Percentiles rank a stretch among this genome's conserved stretches.
These are phyloP conservation scores for Suillus americanus DNA, from an alignment of 768 basidiomycete species.

Conservation along the genomic window DNA sequence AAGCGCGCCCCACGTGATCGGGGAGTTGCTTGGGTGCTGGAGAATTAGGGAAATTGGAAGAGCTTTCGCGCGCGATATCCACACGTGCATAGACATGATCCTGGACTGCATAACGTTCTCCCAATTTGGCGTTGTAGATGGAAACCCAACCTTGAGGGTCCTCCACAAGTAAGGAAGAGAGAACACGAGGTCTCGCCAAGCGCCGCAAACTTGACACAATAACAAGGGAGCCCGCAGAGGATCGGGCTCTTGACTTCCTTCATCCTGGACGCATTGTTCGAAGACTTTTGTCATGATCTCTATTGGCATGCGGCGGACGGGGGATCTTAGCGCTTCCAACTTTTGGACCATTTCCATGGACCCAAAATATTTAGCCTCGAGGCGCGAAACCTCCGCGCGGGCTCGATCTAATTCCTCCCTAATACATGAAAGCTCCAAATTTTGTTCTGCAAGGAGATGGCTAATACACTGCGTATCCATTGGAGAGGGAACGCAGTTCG, in stretches of 20 bases:
- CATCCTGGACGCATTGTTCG: constrained; percentile 20
- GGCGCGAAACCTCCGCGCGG: constrained; percentile 17
- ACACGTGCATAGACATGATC: constrained; percentile 26
- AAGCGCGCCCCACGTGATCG: constrained; percentile 26
- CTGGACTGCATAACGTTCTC: constrained; percentile 26
- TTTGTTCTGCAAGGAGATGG: constrained; percentile 19
- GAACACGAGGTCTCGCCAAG: constrained; percentile 30
- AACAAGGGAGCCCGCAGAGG: constrained; percentile 22
- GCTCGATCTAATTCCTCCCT: constrained; percentile 20
- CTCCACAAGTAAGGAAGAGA: constrained; percentile 28
- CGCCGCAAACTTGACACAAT: constrained; percentile 29
- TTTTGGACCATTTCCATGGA: constrained; percentile 19
- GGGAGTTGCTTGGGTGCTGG: constrained; percentile 21
- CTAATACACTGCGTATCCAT: constrained; percentile 19
- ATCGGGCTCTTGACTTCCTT: constrained; percentile 10
- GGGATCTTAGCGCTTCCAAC: constrained; percentile 28
- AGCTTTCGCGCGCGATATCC: constrained; percentile 29
- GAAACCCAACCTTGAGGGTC: constrained; percentile 23
- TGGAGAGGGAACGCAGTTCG: constrained; percentile 27
- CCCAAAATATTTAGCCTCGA: constrained; percentile 17
- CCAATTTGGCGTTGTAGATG: constrained; percentile 21
- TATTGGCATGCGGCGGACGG: constrained; percentile 31
- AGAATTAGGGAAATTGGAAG: constrained; percentile 28
- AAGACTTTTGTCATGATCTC: constrained; percentile 30
- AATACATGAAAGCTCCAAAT: constrained; percentile 13